These are phyloP conservation scores for Pseudonectria foliicola DNA, from an alignment of 2,329 filamentous ascomycete species.

Conservation along the genomic window DNA sequence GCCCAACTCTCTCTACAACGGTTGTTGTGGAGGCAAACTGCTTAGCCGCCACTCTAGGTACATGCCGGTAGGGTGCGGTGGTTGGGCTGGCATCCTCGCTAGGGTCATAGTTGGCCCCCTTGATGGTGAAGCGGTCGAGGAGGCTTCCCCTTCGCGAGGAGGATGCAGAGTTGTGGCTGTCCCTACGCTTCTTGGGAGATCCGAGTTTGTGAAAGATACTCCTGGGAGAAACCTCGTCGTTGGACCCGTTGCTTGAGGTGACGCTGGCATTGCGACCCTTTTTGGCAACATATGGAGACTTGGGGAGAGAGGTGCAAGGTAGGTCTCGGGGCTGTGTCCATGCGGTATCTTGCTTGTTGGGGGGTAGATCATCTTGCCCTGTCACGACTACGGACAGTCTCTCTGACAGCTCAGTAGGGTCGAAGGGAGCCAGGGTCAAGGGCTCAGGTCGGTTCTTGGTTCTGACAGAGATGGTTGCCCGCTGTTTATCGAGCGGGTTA, in stretches of 20 bases:
- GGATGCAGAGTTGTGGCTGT: slow-evolving; percentile 3
- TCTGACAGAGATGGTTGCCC: slow-evolving; percentile 3
- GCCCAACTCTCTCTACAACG: slow-evolving; percentile 24
- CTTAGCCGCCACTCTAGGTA: slow-evolving; percentile 46
- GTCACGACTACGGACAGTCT: slow-evolving; percentile 44
- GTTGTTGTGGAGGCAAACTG: slow-evolving; percentile 51
- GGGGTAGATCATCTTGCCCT: slow-evolving; percentile 35
- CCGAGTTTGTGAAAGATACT: background rate
- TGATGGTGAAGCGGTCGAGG: slow-evolving; percentile 18
- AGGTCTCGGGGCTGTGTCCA: slow-evolving; percentile 22
- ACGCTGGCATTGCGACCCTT: background rate
- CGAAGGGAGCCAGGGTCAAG: slow-evolving; percentile 32
- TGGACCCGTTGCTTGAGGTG: slow-evolving; percentile 4
- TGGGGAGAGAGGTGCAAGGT: slow-evolving; percentile 7
- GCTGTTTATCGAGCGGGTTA: background rate
- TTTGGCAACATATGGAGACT: background rate
- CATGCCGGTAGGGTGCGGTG: slow-evolving; percentile 35
- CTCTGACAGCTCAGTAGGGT: slow-evolving; percentile 48
- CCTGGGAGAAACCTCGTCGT: slow-evolving; percentile 3
- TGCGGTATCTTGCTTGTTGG: slow-evolving; percentile 20
- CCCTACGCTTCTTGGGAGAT: background rate
- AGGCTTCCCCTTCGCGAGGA: slow-evolving; percentile 14
- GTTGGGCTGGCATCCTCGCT: slow-evolving; percentile 11
- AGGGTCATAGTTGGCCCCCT: slow-evolving; percentile 17
- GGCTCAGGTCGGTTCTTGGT: slow-evolving; percentile 16